phyloP scores from a whole-genome alignment of 2,329 filamentous ascomycete genomes.

The Verticillium albo-atrum region DNA sequence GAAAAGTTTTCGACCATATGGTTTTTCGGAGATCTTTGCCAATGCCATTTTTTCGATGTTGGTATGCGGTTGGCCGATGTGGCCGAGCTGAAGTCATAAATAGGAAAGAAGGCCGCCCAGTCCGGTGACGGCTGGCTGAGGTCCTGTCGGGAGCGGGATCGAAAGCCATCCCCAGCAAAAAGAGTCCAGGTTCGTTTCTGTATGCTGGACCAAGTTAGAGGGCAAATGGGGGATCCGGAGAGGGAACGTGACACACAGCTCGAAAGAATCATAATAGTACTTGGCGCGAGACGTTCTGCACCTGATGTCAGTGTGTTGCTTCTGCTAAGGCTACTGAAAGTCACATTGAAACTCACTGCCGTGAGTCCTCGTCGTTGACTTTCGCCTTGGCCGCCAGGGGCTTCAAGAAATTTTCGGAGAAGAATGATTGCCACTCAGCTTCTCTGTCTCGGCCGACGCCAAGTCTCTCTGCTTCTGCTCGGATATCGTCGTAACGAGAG shows the following conservation, averaged over 20 bases:
- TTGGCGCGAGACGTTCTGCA: not conserved
- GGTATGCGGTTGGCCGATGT: not conserved
- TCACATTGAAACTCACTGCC: not conserved
- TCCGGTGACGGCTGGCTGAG: slow-evolving; percentile 11
- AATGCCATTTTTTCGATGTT: slow-evolving; percentile 1
- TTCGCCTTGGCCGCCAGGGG: not conserved
- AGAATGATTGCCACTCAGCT: not conserved
- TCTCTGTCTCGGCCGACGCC: not conserved
- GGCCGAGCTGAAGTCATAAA: slow-evolving; percentile 7
- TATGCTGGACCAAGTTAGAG: not conserved
- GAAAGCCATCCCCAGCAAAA: not conserved
- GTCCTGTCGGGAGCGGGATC: too few species aligned
- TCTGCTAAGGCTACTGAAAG: not conserved
- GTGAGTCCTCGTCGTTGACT: not conserved
- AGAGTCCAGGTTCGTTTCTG: not conserved
- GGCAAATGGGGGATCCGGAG: not conserved
- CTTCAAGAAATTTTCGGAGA: not conserved
- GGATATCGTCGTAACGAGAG: not conserved
- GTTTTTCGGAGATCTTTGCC: slow-evolving; percentile 6
- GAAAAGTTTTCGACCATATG: slow-evolving; percentile 13
- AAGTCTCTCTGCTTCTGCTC: not conserved
- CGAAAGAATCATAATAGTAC: slow-evolving; percentile 1
- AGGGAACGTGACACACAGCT: not conserved
- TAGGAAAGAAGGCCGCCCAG: slow-evolving; percentile 12
- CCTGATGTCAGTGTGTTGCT: not conserved